Base-by-base conservation (phyloP, 192 early-diverging fungal genomes). In the Coemansia sp. region DNA sequence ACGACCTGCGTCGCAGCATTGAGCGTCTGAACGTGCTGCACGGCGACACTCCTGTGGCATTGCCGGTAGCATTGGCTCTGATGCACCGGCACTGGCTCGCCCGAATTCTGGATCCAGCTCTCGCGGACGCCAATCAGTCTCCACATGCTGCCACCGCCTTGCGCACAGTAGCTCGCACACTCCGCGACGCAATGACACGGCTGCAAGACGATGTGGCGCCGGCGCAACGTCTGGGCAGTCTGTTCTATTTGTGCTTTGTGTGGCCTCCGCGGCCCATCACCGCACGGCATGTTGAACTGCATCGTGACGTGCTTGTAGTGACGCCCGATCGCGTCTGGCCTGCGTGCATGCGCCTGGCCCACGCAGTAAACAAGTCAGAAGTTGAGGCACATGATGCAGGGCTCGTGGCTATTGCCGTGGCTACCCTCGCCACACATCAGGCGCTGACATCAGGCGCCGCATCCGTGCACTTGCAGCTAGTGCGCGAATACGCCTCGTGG, bases 271-370 rank as follows among this genome's bases (percentile, higher is more conserved):
- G 66, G 2, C 73, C 73, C 6, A 75, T 75, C 43, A 12, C 45
- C 0, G 59, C 59, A 39, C 66, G 73, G 10, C 66, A 69, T 20
- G 38, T 75, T 14, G 73, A 75, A 54, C 66, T 75, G 1, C 73
- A 75, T 10, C 32, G 26, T 13, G 43, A 53, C 2, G 54, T 75
- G 29, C 64, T 75, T 54, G 32, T 41, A 12, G 73, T 75, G 54
- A 75, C 73, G 19, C 73, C 73, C 12, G 73, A 75, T 26, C 73
- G 73, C n/a, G 68, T 63, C 2, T 75, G 73, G 73, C 66, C 60
- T 29, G 53, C 68, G 10, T 64, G 59, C 12, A 63, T 58, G 37
- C 73, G 73, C 3, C 47, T 69, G 54, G 13, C 27, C 12, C 48
- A 19, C 19, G 8, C 48, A 9, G 43, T 68, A 27, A 57, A 58